These are phyloP conservation scores for Ustilago esculenta DNA, from an alignment of 1,284 basidiomycete species.

Conservation along the genomic window DNA sequence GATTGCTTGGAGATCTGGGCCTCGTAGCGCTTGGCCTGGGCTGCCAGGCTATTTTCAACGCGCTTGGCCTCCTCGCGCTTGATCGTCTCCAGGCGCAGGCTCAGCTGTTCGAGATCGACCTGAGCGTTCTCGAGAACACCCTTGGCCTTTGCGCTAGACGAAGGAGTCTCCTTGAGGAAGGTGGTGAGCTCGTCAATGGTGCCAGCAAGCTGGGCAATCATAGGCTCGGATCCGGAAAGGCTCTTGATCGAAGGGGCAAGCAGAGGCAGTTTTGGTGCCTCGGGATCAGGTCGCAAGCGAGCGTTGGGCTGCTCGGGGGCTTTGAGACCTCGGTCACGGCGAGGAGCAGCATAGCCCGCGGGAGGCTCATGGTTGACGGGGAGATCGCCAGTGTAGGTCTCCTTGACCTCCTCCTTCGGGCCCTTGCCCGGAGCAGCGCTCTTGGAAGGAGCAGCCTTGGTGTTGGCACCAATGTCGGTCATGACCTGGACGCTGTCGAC, in stretches of 20 bases:
- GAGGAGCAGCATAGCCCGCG: slow-evolving; percentile 46
- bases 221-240: slow-evolving; percentile 81
- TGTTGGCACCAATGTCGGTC: slow-evolving; percentile 54
- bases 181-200: slow-evolving; percentile 92
- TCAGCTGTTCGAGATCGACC: slow-evolving; percentile 82
- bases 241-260: slow-evolving; percentile 83
- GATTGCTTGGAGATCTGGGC: slow-evolving; percentile 83
- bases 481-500: slow-evolving; percentile 49
- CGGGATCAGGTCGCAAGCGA: slow-evolving; percentile 57
- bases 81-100: slow-evolving; percentile 79
- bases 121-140: slow-evolving; percentile 72
- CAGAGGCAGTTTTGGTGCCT: slow-evolving; percentile 71
- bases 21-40: slow-evolving; percentile 78
- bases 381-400: slow-evolving; percentile 47
- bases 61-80: slow-evolving; percentile 81
- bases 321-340: slow-evolving; percentile 55
- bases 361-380: slow-evolving; percentile 58
- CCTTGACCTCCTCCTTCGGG: slow-evolving; percentile 43
- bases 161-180: slow-evolving; percentile 73
- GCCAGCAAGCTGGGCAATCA: slow-evolving; percentile 87
- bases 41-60: slow-evolving; percentile 77
- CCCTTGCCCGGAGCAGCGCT: slow-evolving; percentile 66
- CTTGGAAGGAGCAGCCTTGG: slow-evolving; percentile 63
- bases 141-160: slow-evolving; percentile 72
- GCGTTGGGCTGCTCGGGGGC: slow-evolving; percentile 47